Conservation (phyloP, 139 green algal species). For the Protoeuglena noctilucae region DNA sequence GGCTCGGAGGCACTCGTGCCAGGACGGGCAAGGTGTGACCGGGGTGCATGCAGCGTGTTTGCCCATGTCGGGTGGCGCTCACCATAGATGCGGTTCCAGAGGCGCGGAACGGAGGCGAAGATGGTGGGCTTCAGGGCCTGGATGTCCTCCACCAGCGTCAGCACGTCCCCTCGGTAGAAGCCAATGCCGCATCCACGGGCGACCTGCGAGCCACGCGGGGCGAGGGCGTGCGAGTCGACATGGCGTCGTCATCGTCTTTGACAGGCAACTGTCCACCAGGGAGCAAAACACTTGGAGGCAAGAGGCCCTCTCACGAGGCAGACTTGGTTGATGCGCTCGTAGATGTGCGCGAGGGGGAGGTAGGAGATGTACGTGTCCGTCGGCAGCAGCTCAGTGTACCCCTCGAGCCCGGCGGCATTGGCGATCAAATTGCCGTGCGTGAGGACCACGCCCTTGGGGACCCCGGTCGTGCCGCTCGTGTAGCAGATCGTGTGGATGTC, state of each 20-base stretch:
- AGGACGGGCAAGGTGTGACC: too few relatives aligned
- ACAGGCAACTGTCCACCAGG: too few relatives aligned
- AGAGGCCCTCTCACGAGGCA: neutral
- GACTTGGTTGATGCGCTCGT: slow-evolving; percentile 55
- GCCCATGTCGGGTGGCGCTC: too few relatives aligned
- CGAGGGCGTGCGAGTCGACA: too few relatives aligned
- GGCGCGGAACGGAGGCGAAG: slow-evolving; percentile 74
- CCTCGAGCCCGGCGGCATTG: slow-evolving; percentile 18
- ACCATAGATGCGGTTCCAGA: slow-evolving; percentile 91
- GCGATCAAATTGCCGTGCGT: slow-evolving; percentile 45
- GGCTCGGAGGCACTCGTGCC: too few relatives aligned
- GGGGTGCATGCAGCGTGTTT: too few relatives aligned
- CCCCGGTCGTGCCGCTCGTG: slow-evolving; percentile 74
- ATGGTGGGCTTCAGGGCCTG: slow-evolving; percentile 43
- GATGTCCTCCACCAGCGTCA: slow-evolving; percentile 68
- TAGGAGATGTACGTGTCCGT: slow-evolving; percentile 53
- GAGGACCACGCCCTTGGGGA: slow-evolving; percentile 78
- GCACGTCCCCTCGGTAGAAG: slow-evolving; percentile 64
- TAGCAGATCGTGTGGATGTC: slow-evolving; percentile 86
- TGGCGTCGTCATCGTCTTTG: too few relatives aligned
- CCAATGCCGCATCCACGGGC: slow-evolving; percentile 32
- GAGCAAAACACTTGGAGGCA: too few relatives aligned
- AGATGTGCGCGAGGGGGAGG: slow-evolving; percentile 82
- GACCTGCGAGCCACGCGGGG: too few relatives aligned
- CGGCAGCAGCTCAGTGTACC: slow-evolving; percentile 2